phyloP scores from a whole-genome alignment of 805 yeast genomes.

The Hanseniaspora taiwanica region DNA sequence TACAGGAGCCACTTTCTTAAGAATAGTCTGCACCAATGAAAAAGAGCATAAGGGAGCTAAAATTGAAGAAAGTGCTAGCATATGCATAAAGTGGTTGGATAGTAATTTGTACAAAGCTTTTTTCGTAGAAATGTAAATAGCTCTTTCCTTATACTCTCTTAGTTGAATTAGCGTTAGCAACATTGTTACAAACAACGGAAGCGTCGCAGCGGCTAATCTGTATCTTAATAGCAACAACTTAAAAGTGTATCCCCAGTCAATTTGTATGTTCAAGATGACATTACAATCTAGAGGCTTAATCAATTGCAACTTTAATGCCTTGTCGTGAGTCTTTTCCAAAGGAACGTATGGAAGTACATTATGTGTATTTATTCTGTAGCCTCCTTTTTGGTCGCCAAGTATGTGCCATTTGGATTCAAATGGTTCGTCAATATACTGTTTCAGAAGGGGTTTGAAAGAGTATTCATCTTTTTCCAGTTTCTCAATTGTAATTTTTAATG shows the following conservation, averaged over 20 bases:
- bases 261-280: constrained; percentile 9
- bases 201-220: constrained; percentile 58
- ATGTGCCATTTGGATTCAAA: constrained; percentile 70
- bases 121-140: constrained; percentile 30
- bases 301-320: constrained; percentile 13
- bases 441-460: constrained; percentile 37
- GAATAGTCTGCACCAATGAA: constrained; percentile 24
- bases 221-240: constrained; percentile 62
- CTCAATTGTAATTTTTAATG: constrained; percentile 12
- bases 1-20: constrained; percentile 40
- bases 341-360: constrained; percentile 65
- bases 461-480: not conserved
- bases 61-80: constrained; percentile 16
- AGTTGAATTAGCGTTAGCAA: constrained; percentile 22
- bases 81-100: constrained; percentile 16
- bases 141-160: constrained; percentile 12
- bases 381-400: constrained; percentile 30
- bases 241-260: constrained; percentile 32
- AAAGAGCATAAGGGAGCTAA: constrained; percentile 23
- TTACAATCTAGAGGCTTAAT: constrained; percentile 13
- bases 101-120: constrained; percentile 31
- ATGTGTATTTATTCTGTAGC: constrained; percentile 34
- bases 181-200: constrained; percentile 45
- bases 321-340: constrained; percentile 10
- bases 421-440: constrained; percentile 54